These are phyloP conservation scores for Papiliotrema flavescens DNA, from an alignment of 1,284 basidiomycete species.

Conservation along the genomic window DNA sequence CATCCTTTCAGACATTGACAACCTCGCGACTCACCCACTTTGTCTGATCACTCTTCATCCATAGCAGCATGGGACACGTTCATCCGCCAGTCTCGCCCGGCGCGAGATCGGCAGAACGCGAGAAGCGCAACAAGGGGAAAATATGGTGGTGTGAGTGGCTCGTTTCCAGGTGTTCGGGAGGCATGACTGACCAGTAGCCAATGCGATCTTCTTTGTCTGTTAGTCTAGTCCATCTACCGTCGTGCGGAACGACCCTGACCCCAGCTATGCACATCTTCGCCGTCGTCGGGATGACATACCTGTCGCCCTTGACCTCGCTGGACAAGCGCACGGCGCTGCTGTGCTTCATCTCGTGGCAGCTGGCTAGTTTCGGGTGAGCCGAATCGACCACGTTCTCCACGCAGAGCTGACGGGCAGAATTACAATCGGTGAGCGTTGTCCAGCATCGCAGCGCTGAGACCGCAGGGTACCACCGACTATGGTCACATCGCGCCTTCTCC, in stretches of 20 bases:
- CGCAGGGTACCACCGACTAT: slow-evolving; percentile 67
- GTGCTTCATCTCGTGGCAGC: slow-evolving; percentile 61
- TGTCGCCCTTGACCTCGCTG: slow-evolving; percentile 53
- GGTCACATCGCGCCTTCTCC: slow-evolving; percentile 67
- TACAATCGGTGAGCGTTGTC: background rate
- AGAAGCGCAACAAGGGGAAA: slow-evolving; percentile 14
- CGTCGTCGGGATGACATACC: slow-evolving; percentile 54
- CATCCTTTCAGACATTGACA: background rate
- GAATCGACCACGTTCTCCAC: background rate
- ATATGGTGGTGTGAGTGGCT: slow-evolving; percentile 37
- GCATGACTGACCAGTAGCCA: slow-evolving; percentile 43
- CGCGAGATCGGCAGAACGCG: background rate
- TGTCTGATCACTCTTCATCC: no score
- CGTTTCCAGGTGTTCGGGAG: background rate
- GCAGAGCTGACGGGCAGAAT: slow-evolving; percentile 2
- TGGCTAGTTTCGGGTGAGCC: slow-evolving; percentile 67
- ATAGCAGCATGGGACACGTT: background rate
- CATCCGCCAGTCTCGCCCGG: background rate
- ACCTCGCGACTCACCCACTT: no score
- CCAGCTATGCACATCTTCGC: slow-evolving; percentile 59
- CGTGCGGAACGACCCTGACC: background rate
- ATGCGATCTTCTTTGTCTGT: slow-evolving; percentile 63
- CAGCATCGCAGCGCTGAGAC: background rate
- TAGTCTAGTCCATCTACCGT: slow-evolving; percentile 1
- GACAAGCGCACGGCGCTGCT: slow-evolving; percentile 55